Evolutionary conservation across 768 basidiomycete species (phyloP).

Genomic region (Boletus subcaerulescens): DNA sequence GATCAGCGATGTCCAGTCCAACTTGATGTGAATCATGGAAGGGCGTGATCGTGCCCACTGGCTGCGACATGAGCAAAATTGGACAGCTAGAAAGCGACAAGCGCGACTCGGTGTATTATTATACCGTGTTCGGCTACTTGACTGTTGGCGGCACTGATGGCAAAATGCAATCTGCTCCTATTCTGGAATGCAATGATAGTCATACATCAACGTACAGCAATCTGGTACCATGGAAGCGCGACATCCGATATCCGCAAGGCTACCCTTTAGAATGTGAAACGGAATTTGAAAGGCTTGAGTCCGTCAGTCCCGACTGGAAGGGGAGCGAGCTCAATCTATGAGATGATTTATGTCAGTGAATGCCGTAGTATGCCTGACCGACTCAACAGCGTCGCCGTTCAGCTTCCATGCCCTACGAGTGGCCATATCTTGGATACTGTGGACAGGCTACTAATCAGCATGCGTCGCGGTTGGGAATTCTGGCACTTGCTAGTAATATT

Average conservation of each 20-base stretch:
- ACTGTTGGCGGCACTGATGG: too few relatives aligned
- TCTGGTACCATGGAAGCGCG: too few relatives aligned
- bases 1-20: too few relatives aligned
- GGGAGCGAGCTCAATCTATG: slow-evolving; percentile 1
- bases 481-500: not conserved
- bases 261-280: not conserved
- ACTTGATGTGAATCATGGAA: too few relatives aligned
- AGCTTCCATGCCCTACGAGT: slow-evolving; percentile 7
- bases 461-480: not conserved
- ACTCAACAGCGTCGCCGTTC: slow-evolving; percentile 1
- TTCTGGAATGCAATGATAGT: not conserved
- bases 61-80: too few relatives aligned
- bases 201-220: not conserved
- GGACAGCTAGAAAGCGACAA: too few relatives aligned
- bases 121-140: too few relatives aligned
- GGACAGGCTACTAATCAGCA: not conserved
- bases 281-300: slow-evolving; percentile 8
- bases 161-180: not conserved
- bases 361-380: not conserved
- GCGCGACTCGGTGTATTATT: too few relatives aligned
- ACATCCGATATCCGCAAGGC: not conserved
- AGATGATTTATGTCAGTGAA: not conserved
- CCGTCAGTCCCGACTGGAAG: slow-evolving; percentile 1
- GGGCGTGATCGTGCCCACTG: too few relatives aligned
- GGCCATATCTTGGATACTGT: slow-evolving; percentile 1